Conservation (phyloP, 345 rosid species). For the Anastatica hierochuntica region DNA sequence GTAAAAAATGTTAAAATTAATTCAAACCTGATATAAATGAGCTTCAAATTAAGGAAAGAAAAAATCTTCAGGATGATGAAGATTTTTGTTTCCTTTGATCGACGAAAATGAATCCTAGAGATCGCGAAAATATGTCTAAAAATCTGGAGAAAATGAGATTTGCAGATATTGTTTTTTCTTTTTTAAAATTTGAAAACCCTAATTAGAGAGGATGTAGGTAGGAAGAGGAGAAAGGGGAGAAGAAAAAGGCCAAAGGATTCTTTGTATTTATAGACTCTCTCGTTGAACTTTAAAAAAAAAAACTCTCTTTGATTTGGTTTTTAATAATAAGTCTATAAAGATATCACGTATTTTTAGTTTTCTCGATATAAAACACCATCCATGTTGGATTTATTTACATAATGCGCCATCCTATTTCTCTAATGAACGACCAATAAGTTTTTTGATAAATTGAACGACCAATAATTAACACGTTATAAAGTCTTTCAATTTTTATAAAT, state of each 20-base stretch:
- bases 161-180: background rate
- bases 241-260: constrained; percentile 1
- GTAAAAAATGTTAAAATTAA: background rate
- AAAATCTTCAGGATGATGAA: background rate
- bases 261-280: constrained; percentile 15
- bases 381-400: constrained; percentile 8
- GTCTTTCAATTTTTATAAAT: too few relatives aligned
- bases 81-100: constrained; percentile 1
- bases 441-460: too few relatives aligned
- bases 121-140: background rate
- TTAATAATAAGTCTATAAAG: background rate
- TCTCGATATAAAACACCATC: background rate
- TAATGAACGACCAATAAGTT: background rate
- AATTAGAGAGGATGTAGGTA: constrained; percentile 5
- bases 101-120: background rate
- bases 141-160: background rate
- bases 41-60: background rate
- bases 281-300: too few relatives aligned
- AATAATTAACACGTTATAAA: background rate
- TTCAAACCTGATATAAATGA: constrained; percentile 14
- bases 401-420: background rate
- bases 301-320: background rate
- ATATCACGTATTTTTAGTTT: background rate
- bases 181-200: background rate
- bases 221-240: constrained; percentile 3